Conservation (phyloP, 805 yeast genomes). For the Barnettozyma sp. region DNA sequence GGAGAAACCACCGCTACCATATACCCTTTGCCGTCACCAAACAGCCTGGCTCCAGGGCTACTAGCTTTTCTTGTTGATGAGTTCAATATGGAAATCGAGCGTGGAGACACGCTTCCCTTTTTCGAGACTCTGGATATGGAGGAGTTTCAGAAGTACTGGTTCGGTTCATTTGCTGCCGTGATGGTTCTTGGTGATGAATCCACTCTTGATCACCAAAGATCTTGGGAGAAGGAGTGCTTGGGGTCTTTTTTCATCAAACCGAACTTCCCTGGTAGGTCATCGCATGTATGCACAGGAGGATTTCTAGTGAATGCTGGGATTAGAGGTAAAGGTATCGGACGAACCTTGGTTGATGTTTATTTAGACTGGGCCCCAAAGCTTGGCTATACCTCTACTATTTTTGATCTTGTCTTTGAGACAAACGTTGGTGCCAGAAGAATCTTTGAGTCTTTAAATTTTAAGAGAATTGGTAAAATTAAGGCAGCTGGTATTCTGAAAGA, state of each 20-base stretch:
- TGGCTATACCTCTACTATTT: constrained; percentile 78
- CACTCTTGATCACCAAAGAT: constrained; percentile 43
- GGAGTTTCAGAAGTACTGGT: constrained; percentile 82
- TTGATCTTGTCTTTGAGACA: constrained; percentile 83
- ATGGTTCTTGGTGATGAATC: constrained; percentile 73
- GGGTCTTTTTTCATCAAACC: constrained; percentile 85
- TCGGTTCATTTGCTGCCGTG: constrained; percentile 74
- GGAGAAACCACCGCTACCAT: constrained; percentile 91
- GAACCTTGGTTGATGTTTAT: constrained; percentile 75
- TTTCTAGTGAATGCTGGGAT: constrained; percentile 90
- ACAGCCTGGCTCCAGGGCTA: constrained; percentile 69
- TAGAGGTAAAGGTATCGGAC: constrained; percentile 87
- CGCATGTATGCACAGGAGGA: constrained; percentile 88
- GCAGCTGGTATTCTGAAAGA: constrained; percentile 89
- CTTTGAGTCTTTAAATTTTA: constrained; percentile 70
- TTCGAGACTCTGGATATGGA: constrained; percentile 72
- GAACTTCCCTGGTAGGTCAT: constrained; percentile 85
- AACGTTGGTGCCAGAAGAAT: constrained; percentile 77
- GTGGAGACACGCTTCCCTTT: constrained; percentile 84
- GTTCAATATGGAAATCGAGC: constrained; percentile 83
- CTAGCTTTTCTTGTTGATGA: constrained; percentile 83
- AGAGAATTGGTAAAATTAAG: constrained; percentile 69
- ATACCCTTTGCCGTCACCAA: constrained; percentile 67
- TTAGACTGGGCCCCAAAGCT: constrained; percentile 86
- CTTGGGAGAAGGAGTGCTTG: constrained; percentile 90